Evolutionary conservation across 2,329 filamentous ascomycete genomes (phyloP), one percentile per base, ranked within the genome.

Genomic region (Colletotrichum australisinense): DNA sequence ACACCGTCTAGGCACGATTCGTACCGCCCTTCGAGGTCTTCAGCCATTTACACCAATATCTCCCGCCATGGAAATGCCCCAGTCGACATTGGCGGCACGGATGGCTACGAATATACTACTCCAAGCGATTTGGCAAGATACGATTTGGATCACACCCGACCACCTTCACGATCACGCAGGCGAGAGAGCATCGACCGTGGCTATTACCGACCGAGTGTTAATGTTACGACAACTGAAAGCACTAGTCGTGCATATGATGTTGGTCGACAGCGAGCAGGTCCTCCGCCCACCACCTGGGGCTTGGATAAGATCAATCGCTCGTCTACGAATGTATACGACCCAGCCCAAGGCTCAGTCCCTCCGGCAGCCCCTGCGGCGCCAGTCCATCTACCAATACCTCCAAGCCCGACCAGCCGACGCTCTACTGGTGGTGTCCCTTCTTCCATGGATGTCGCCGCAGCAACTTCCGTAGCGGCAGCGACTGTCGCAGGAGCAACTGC

Each of bases 231-330:
- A 9, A 59, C 72, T 19, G 69, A 71, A 12, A 62, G 24, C 46
- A 76, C 79, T n/a, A 80, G 82, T 49, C 77, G 73, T 32, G 80
- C 63, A 58, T 75, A 72, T 38, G 81, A 78, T 62, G 78, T 76
- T 19, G 80, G 74, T 72, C 79, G 79, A 7, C 83, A 76, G 55
- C 78, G 82, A 28, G 80, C 88, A 38, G 87, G 88, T 0, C 93
- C 93, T 2, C 93, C 93, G 11, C 92, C 92, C 5, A 90, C 91
- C 5, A 93, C 91, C 3, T 87, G 92, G 76, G 93, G 92, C 0
- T 90, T 95, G 75, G 93, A 94, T 77, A 93, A 90, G 81, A 89
- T 94, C 75, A 89, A 89, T 76, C 84, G 88, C 70, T 78, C 77
- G 19, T 79, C 78, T 3, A 78, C 82, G 2, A 79, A 81, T 6